Evolutionary conservation across 768 basidiomycete genomes (phyloP), one percentile per base, ranked within the genome.

Genomic region (Lactifluus pinguis): DNA sequence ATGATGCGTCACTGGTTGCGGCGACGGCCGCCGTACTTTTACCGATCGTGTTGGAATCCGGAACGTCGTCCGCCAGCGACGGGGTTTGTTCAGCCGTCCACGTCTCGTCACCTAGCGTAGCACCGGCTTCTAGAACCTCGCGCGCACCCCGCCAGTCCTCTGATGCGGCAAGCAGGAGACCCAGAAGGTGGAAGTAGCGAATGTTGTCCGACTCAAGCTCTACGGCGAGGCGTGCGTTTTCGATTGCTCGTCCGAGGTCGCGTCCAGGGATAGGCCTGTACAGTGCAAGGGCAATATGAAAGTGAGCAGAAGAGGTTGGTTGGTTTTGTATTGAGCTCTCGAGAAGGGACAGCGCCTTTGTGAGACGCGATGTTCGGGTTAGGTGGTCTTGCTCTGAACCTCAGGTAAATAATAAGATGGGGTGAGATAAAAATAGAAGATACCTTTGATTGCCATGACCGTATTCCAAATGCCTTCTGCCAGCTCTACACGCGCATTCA

Each of bases 121-220:
- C 80, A 29, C 89, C 95, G n/a, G 84, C 77, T 55, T 93, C 89
- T 42, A 95, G 72, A 4, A 94, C 84, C 61, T 84, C 83, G 36
- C 75, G 75, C 0, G 95, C 92, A 11, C 85, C 88, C 38, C 73
- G 73, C 89, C 91, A 92, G 65, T 92, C 85, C 63, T 87, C 90
- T 32, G 78, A 75, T 9, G 88, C 86, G 0, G 85, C 84, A n/a
- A 95, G 77, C 11, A 95, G 72, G 5, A 98, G 74, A 0, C 89
- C 92, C 0, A 98, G 78, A 15, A 98, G 80, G 72, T 98, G 95
- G 95, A 94, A 98, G 55, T 89, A 87, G 45, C 90, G 80, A 29
- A 89, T 71, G 61, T 82, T 79, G 36, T 71, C 73, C 0, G 86
- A 76, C 34, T 86, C 83, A 6, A 78, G 76, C 69, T 94, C 88